phyloP scores from a whole-genome alignment of 2,329 filamentous ascomycete species.

The Sporothrix globosa region DNA sequence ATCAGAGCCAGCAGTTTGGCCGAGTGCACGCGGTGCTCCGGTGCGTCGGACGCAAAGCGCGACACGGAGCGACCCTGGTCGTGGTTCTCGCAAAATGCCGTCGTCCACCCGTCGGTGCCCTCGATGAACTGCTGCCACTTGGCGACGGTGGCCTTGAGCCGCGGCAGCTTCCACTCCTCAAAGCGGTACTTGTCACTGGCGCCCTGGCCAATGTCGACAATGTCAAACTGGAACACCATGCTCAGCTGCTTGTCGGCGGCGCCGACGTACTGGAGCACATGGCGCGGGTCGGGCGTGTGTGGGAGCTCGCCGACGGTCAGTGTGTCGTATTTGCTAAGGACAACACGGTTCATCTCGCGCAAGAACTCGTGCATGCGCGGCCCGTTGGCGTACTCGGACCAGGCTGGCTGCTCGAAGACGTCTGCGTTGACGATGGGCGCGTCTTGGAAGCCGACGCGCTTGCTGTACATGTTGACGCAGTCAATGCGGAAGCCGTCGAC shows the following conservation, averaged over 20 bases:
- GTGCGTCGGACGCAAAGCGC: constrained; percentile 53
- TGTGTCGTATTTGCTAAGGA: constrained; percentile 64
- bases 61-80: constrained; percentile 62
- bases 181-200: constrained; percentile 55
- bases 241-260: constrained; percentile 62
- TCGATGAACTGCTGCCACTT: constrained; percentile 57
- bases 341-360: constrained; percentile 62
- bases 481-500: constrained; percentile 76
- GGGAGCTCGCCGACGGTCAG: constrained; percentile 73
- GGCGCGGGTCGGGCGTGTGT: constrained; percentile 59
- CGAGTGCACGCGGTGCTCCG: constrained; percentile 48
- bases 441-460: constrained; percentile 59
- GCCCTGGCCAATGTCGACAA: constrained; percentile 63
- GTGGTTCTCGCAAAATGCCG: constrained; percentile 66
- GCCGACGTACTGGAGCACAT: constrained; percentile 64
- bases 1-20: constrained; percentile 60
- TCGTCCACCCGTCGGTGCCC: constrained; percentile 61
- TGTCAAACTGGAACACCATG: constrained; percentile 72
- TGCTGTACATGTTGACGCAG: constrained; percentile 73
- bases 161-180: constrained; percentile 52
- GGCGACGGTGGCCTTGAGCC: constrained; percentile 49
- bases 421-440: constrained; percentile 52
- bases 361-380: constrained; percentile 71
- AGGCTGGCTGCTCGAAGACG: constrained; percentile 56
- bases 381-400: constrained; percentile 66